Evolutionary conservation across 1,284 basidiomycete genomes (phyloP).

Genomic region (Fomitopsis palustris): DNA sequence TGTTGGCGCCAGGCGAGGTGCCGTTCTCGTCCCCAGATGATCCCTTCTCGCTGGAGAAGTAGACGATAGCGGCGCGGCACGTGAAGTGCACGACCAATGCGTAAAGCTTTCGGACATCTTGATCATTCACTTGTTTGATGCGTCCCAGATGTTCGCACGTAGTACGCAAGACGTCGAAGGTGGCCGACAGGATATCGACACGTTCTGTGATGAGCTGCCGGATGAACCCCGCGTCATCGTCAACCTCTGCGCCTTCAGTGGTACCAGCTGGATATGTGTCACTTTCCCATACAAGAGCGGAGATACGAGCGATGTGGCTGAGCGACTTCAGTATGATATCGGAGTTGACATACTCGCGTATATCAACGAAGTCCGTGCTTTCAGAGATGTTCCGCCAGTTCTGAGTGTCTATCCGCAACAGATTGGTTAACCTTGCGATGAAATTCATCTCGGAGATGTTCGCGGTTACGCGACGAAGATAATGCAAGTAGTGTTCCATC

Average conservation of each 20-base stretch:
- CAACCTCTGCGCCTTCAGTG: no score
- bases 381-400: neutral
- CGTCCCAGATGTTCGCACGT: neutral
- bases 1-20: neutral
- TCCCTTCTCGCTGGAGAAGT: neutral
- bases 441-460: neutral
- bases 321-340: neutral
- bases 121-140: neutral
- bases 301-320: neutral
- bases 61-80: neutral
- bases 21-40: neutral
- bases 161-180: neutral
- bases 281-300: no score
- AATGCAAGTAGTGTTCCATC: neutral
- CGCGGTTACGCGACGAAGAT: neutral
- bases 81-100: neutral
- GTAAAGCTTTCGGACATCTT: neutral
- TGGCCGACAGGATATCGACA: neutral
- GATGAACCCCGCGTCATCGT: no score
- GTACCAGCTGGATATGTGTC: no score
- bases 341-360: neutral
- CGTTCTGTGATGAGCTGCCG: neutral
- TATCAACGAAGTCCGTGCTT: neutral
- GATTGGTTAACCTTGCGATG: neutral
- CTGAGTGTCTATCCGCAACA: neutral